Evolutionary conservation across 148 eudicot species (phyloP), one percentile per base, ranked within the genome.

Genomic region (Rhododendron mucronatum): DNA sequence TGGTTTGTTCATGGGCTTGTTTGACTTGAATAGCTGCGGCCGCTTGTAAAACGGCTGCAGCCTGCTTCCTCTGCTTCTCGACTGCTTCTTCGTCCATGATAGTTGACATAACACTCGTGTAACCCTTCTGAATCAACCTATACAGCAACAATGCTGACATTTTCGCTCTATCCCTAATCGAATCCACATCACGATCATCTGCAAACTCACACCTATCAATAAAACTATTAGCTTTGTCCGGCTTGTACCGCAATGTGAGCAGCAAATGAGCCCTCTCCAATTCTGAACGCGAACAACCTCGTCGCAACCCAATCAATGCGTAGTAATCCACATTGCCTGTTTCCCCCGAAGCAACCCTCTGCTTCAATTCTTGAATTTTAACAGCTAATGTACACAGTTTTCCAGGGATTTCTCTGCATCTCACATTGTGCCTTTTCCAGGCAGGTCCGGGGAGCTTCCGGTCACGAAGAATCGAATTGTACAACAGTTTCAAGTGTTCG

Each of bases 261-360:
- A 97, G 73, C 83, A 97, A 88, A 91, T 97, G 98, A 16, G 99
- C 96, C 85, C 99, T 90, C 86, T 95, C 98, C 59, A 97, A 83
- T 57, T 97, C 99, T 2, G 99, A 94, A 83, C 97, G 89, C 7
- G 98, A 93, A 82, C 98, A 97, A 2, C 95, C 99, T n/a, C 94
- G 84, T 77, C 95, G 87, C 81, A 97, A 85, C 53, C 99, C 99
- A 71, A 97, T 92, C 85, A 97, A 87, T 6, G 90, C 95, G 50
- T 94, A 91, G 82, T 95, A 91, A 88, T 97, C 99, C 13, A 97
- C 98, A 76, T 91, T 94, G 16, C 96, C 92, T 0, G 91, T 95
- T 82, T 97, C 98, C 8, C 98, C 98, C 47, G 87, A 89, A 3
- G 98, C 99, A 84, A 97, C 93, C 35, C 93, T 89, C 11, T 93